Evolutionary conservation across 1,139 yeast genomes (phyloP).

Genomic region (Sugiyamaella pinicola): DNA sequence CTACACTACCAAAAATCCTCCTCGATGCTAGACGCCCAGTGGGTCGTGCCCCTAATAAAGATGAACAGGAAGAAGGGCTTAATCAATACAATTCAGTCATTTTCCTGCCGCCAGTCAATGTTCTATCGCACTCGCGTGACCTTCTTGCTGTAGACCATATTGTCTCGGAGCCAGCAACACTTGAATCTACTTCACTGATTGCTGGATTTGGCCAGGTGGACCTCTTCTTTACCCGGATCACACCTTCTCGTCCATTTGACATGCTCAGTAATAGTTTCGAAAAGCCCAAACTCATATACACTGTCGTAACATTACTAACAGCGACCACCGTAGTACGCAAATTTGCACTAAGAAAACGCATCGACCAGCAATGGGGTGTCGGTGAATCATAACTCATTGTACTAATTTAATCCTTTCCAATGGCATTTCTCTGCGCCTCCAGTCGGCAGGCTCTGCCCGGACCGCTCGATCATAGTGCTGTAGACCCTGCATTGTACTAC

Average conservation of each 20-base stretch:
- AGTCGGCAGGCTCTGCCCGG: conserved; percentile 1
- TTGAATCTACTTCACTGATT: conserved; percentile 80
- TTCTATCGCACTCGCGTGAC: conserved; percentile 48
- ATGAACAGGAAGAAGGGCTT: conserved; percentile 63
- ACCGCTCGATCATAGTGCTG: not conserved
- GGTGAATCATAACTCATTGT: conserved; percentile 10
- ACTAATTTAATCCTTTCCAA: not conserved
- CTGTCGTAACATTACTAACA: conserved; percentile 57
- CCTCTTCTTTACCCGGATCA: conserved; percentile 71
- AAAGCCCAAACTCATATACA: conserved; percentile 60
- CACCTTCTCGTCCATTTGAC: conserved; percentile 87
- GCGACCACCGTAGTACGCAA: conserved; percentile 44
- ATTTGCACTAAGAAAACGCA: conserved; percentile 51
- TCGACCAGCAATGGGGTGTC: conserved; percentile 34
- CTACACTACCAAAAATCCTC: conserved; percentile 63
- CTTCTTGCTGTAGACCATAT: conserved; percentile 39
- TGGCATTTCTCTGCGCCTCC: not conserved
- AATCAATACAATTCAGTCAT: conserved; percentile 69
- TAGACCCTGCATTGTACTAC: not conserved
- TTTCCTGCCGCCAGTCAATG: conserved; percentile 48
- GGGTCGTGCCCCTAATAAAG: conserved; percentile 55
- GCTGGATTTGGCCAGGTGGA: conserved; percentile 64
- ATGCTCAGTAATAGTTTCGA: conserved; percentile 68
- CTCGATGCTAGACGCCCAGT: conserved; percentile 46
- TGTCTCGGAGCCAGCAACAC: conserved; percentile 62